Evolutionary conservation across 441 rosid genomes (phyloP), one percentile per base, ranked within the genome.

Genomic region (Populus hybrid): DNA sequence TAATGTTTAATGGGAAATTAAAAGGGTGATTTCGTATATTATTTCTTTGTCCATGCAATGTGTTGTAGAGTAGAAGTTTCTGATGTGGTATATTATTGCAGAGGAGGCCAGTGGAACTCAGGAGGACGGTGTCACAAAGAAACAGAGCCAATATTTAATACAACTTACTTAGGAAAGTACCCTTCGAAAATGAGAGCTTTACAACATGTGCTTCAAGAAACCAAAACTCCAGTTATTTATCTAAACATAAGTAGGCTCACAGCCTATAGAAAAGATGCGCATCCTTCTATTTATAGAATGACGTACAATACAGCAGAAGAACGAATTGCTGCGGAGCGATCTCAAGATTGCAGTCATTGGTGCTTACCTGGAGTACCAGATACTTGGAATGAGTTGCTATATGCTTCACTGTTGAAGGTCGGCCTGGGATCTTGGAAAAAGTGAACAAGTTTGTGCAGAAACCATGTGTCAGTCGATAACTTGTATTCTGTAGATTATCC

Each of bases 261-360:
- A 0, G 97, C 90, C 82, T 92, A 87, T 86, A 81, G 99, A 69
- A 92, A 92, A 76, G 99, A 95, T 4, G 98, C 89, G 26, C 98
- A 95, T 77, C 99, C 99, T 0, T 93, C 99, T 0, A 82, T 93
- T 23, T 95, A 90, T 78, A 77, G 97, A 81, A 92, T 85, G 81
- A 86, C 79, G 23, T 82, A 86, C 64, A 63, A 87, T 18, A 64
- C 96, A 0, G 84, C 26, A 0, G 93, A 82, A 35, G 94, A 93
- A 85, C 83, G 84, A 71, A 82, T 38, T 69, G 78, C 90, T 0
- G 93, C 96, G 0, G 80, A 89, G 83, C 72, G 72, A 81, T 90
- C 82, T 84, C 98, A 95, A 82, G 99, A 95, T 78, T 95, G 99
- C 85, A 93, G 99, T 76, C 99, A 95, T 53, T 95, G 99, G 99